phyloP scores from a whole-genome alignment of 2,329 filamentous ascomycete genomes.

The Alternaria viburni region DNA sequence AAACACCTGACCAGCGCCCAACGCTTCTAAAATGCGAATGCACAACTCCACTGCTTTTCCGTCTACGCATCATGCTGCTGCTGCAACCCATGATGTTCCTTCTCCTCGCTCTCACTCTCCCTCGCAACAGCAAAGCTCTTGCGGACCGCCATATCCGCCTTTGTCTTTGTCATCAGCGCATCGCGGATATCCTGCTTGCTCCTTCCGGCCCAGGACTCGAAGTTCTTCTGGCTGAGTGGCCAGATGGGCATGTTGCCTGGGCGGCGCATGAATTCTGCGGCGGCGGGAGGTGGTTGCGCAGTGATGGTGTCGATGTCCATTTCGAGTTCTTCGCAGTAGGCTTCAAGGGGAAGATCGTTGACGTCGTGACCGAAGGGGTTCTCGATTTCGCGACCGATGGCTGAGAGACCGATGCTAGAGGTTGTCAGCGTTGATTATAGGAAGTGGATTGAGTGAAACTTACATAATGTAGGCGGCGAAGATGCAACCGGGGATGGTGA shows the following conservation, averaged over 20 bases:
- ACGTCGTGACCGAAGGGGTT: constrained; percentile 86
- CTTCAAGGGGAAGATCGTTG: constrained; percentile 70
- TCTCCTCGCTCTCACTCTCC: constrained; percentile 31
- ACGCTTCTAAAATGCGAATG: neutral
- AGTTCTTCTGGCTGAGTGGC: constrained; percentile 58
- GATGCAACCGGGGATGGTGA: constrained; percentile 79
- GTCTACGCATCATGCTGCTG: constrained; percentile 12
- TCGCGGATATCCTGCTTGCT: constrained; percentile 52
- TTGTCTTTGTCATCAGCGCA: constrained; percentile 52
- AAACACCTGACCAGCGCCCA: neutral
- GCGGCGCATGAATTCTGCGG: constrained; percentile 59
- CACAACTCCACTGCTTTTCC: neutral
- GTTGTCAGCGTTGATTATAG: neutral
- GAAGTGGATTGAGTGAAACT: neutral
- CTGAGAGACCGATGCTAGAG: constrained; percentile 68
- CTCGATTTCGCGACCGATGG: constrained; percentile 82
- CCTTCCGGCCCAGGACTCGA: constrained; percentile 44
- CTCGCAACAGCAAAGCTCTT: constrained; percentile 35
- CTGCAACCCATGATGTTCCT: constrained; percentile 20
- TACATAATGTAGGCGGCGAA: constrained; percentile 77
- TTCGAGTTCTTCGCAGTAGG: constrained; percentile 76
- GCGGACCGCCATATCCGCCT: constrained; percentile 43
- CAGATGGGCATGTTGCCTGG: constrained; percentile 62
- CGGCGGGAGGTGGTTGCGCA: constrained; percentile 59
- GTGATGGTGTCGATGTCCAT: constrained; percentile 77